Conservation (phyloP, 116 monocot genomes). For the Papilionanthe hybrid region DNA sequence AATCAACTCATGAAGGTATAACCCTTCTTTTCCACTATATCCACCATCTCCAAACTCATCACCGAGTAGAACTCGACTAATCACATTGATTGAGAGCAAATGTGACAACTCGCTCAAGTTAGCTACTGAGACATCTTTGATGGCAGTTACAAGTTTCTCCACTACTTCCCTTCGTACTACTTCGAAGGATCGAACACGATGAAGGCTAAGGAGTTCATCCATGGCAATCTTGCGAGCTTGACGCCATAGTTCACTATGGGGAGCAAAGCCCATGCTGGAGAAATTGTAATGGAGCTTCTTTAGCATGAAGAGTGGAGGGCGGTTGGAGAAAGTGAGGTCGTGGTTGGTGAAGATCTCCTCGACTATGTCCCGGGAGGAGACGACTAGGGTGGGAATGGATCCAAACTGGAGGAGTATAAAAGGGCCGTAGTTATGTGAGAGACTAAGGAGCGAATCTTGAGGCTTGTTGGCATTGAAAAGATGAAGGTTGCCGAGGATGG, state of each 20-base stretch:
- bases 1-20: background rate
- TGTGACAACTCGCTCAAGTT: slow-evolving; percentile 9
- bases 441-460: slow-evolving; percentile 1
- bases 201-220: slow-evolving; percentile 7
- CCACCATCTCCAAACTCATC: slow-evolving; percentile 5
- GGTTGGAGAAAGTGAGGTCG: slow-evolving; percentile 5
- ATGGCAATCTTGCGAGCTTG: slow-evolving; percentile 4
- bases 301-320: background rate
- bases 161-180: background rate
- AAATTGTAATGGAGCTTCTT: background rate
- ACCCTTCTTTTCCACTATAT: background rate
- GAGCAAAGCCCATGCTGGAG: slow-evolving; percentile 7
- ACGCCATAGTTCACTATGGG: slow-evolving; percentile 11
- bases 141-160: background rate
- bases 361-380: background rate
- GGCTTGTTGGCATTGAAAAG: slow-evolving; percentile 1
- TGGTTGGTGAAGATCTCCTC: slow-evolving; percentile 1
- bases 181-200: background rate
- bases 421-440: no score
- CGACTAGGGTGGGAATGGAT: slow-evolving; percentile 5
- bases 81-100: background rate
- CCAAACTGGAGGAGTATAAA: slow-evolving; percentile 7
- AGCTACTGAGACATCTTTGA: background rate
- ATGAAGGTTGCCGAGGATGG: slow-evolving; percentile 20
- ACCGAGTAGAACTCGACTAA: background rate